Evolutionary conservation across 73 alveolate genomes (phyloP), one percentile per base, ranked within the genome.

Genomic region (Paraurostyla sp.): DNA sequence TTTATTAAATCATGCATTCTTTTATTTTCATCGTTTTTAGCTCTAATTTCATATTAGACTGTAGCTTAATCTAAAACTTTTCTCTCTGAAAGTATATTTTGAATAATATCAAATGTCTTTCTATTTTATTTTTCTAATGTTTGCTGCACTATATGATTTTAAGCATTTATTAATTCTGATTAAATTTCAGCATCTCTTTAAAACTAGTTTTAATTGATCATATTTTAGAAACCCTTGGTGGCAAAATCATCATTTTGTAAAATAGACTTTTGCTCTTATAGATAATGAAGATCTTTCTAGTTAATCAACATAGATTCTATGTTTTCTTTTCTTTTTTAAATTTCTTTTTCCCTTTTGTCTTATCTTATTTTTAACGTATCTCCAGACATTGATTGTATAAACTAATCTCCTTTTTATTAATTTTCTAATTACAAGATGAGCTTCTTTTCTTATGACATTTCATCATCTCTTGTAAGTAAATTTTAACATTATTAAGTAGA

Each of bases 231-330:
- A 38, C 82, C 82, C 13, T 25, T 22, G 6, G 9, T 13, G 2
- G 43, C 82, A 65, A 65, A 65, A 18, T 65, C 41, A 65, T 65
- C 82, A 65, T 65, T 32, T 38, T 65, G 46, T n/a, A 65, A 36
- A 7, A 22, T 6, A 3, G 35, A 1, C 25, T 65, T 65, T 1
- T 65, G 2, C 33, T 36, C 9, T 38, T 65, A 20, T 11, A 16
- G 23, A 38, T 18, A 13, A 16, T 33, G 2, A 22, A n/a, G n/a
- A n/a, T n/a, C n/a, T n/a, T n/a, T n/a, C n/a, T n/a, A n/a, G n/a
- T n/a, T n/a, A n/a, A n/a, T n/a, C n/a, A n/a, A n/a, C n/a, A n/a
- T n/a, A n/a, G n/a, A n/a, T n/a, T n/a, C n/a, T n/a, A n/a, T 65
- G 25, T 65, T 18, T 13, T 7, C 23, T 9, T 65, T 65, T 38